phyloP scores from a whole-genome alignment of 305 asterid genomes.

The Fraxinus latifolia region DNA sequence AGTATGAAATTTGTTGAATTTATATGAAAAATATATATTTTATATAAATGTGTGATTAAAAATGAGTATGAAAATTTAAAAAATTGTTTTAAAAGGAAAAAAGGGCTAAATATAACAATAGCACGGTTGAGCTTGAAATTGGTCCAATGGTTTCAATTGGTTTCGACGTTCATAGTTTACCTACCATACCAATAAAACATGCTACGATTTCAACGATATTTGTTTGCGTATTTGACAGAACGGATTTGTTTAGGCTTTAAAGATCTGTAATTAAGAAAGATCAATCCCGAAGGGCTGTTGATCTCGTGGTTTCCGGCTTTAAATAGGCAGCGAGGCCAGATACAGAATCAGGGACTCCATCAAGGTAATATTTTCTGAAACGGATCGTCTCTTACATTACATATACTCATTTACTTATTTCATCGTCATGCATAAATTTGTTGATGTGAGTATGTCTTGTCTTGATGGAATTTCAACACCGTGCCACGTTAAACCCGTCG shows the following conservation, averaged over 20 bases:
- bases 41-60: too few relatives aligned
- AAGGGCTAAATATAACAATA: too few relatives aligned
- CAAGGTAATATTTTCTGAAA: not conserved
- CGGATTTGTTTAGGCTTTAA: constrained; percentile 7
- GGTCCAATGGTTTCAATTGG: not conserved
- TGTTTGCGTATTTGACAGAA: constrained; percentile 18
- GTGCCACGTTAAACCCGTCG: not conserved
- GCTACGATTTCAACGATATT: constrained; percentile 4
- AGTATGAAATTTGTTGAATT: too few relatives aligned
- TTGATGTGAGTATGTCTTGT: constrained; percentile 1
- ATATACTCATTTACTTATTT: not conserved
- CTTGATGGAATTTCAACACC: not conserved
- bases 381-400: not conserved
- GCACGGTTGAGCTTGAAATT: not conserved
- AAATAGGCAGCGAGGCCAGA: constrained; percentile 22
- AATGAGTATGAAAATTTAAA: too few relatives aligned
- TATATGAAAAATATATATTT: too few relatives aligned
- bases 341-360: not conserved
- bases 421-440: not conserved
- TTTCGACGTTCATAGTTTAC: constrained; percentile 17
- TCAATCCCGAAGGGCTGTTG: not conserved
- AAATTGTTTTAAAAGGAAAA: too few relatives aligned
- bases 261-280: constrained; percentile 1
- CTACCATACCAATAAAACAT: constrained; percentile 27
- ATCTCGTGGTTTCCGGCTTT: not conserved